These are phyloP conservation scores for Flammula alnicola DNA, from an alignment of 1,284 basidiomycete species.

Conservation along the genomic window DNA sequence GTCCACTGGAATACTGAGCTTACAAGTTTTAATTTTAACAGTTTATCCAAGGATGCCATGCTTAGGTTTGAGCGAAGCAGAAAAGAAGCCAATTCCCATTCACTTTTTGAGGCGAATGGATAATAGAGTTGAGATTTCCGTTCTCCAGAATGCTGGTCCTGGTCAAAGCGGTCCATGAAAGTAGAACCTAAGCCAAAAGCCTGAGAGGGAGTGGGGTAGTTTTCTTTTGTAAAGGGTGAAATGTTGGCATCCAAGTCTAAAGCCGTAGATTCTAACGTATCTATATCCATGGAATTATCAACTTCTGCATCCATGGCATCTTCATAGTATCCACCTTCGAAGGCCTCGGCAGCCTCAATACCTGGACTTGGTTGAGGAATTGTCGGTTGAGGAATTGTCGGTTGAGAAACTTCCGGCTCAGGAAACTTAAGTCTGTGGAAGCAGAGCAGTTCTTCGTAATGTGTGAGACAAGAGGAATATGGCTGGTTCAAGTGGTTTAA, in stretches of 20 bases:
- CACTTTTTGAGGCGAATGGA: too few relatives aligned
- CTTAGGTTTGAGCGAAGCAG: too few relatives aligned
- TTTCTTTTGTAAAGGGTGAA: too few relatives aligned
- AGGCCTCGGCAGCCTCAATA: too few relatives aligned
- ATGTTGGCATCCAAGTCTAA: too few relatives aligned
- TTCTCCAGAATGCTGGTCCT: not conserved
- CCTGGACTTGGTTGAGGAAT: too few relatives aligned
- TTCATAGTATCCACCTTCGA: not conserved
- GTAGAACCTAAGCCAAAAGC: not conserved
- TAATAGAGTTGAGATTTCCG: too few relatives aligned
- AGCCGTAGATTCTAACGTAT: not conserved
- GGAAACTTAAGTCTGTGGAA: not conserved
- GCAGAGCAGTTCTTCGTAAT: not conserved
- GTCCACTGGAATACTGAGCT: not conserved
- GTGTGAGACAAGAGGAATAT: not conserved
- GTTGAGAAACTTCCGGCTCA: too few relatives aligned
- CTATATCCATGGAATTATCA: not conserved
- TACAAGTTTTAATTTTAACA: not conserved
- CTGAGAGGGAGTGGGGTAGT: too few relatives aligned
- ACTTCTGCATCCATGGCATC: not conserved
- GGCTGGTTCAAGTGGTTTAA: slow-evolving; percentile 36
- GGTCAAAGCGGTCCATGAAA: not conserved
- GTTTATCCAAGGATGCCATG: too few relatives aligned
- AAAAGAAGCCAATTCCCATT: too few relatives aligned
- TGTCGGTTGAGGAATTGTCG: too few relatives aligned